Percentiles rank a stretch among this genome's conserved stretches.
phyloP scores from a whole-genome alignment of 2,329 filamentous ascomycete genomes.

The Nakataea oryzae region DNA sequence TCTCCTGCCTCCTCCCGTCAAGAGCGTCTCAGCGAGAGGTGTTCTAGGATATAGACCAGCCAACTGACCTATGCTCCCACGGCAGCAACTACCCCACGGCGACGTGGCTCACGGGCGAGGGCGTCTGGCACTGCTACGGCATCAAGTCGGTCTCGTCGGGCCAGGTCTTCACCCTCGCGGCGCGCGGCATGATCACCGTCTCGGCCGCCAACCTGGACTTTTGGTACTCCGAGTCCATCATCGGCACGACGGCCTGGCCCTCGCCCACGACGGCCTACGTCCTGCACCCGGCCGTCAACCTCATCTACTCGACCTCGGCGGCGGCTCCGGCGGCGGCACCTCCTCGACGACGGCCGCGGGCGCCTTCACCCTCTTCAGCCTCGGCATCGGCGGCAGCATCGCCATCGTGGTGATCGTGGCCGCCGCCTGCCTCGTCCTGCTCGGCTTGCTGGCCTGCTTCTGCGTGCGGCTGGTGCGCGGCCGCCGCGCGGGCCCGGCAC shows the following conservation, averaged over 20 bases:
- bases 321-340: neutral
- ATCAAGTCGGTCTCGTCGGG: neutral
- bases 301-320: neutral
- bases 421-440: neutral
- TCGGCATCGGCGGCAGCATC: neutral
- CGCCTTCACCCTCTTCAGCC: neutral
- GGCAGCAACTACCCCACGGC: neutral
- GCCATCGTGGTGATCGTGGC: neutral
- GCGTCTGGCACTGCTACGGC: neutral
- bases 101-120: neutral
- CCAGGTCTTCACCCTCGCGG: neutral
- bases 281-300: neutral
- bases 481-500: neutral
- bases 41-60: too few species aligned
- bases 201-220: neutral
- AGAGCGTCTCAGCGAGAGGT: too few species aligned
- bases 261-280: neutral
- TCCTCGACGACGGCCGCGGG: neutral
- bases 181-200: neutral
- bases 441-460: neutral
- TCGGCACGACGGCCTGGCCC: neutral
- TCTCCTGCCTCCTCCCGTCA: too few species aligned
- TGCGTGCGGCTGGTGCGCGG: neutral
- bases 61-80: neutral
- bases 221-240: neutral